Conservation (phyloP, 129 eudicot genomes). For the Helianthus tuberosus region DNA sequence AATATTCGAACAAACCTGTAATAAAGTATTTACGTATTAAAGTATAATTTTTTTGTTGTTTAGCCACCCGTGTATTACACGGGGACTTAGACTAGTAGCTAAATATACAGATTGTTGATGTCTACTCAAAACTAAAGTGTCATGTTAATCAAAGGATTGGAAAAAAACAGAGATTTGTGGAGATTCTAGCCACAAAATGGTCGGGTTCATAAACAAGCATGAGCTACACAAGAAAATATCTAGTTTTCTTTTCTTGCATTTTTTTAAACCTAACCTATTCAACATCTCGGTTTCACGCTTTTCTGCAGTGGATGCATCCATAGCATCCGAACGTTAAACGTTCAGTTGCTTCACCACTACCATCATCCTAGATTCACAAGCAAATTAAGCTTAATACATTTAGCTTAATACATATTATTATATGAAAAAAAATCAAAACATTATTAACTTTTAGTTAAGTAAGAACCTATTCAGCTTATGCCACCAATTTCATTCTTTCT, state of each 20-base stretch:
- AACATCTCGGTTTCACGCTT: conserved; percentile 95
- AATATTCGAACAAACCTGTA: too few relatives aligned
- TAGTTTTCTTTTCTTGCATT: conserved; percentile 80
- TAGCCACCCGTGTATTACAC: too few relatives aligned
- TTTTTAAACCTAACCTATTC: conserved; percentile 83
- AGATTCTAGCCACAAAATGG: conserved; percentile 72
- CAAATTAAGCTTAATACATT: background rate
- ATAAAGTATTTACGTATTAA: too few relatives aligned
- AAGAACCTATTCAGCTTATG: conserved; percentile 73
- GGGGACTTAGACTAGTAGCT: too few relatives aligned
- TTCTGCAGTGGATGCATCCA: conserved; percentile 96
- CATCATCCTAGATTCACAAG: conserved; percentile 65
- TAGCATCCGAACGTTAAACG: conserved; percentile 86
- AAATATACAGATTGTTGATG: too few relatives aligned
- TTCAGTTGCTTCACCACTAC: conserved; percentile 88
- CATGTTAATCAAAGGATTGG: too few relatives aligned
- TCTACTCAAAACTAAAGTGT: too few relatives aligned
- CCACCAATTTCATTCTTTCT: conserved; percentile 74
- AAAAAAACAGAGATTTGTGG: too few relatives aligned
- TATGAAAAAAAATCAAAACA: background rate
- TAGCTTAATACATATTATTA: background rate
- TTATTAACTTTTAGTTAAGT: background rate
- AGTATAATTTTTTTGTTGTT: too few relatives aligned
- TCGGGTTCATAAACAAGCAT: conserved; percentile 98
- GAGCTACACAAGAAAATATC: conserved; percentile 88